phyloP scores from a whole-genome alignment of 2,329 filamentous ascomycete species.

The Fusarium sp. region DNA sequence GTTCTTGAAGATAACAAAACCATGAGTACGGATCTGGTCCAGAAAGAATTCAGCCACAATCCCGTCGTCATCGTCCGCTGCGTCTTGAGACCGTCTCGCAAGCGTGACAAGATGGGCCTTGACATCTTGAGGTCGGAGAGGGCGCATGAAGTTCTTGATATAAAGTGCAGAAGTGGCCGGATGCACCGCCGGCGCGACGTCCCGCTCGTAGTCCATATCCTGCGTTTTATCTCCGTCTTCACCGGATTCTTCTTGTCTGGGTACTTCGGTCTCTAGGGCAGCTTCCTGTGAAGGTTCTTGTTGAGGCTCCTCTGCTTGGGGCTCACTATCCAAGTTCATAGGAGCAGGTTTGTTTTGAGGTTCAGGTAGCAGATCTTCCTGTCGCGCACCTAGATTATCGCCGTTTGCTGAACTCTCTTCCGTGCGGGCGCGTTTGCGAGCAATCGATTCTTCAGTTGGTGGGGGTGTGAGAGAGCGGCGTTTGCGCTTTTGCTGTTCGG shows the following conservation, averaged over 20 bases:
- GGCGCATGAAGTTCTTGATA: conserved; percentile 90
- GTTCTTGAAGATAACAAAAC: conserved; percentile 78
- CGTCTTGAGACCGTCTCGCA: conserved; percentile 66
- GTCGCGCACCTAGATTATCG: conserved; percentile 8
- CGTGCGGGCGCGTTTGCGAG: conserved; percentile 65
- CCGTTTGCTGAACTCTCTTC: conserved; percentile 42
- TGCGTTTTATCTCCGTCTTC: conserved; percentile 28
- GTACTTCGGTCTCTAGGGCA: background rate
- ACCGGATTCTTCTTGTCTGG: background rate
- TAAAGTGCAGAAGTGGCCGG: conserved; percentile 82
- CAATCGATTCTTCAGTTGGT: conserved; percentile 62
- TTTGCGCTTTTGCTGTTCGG: conserved; percentile 69
- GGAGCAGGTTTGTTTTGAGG: conserved; percentile 12
- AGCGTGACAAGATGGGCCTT: conserved; percentile 75
- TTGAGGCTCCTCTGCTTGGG: conserved; percentile 4
- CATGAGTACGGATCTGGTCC: conserved; percentile 88
- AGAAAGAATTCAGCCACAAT: conserved; percentile 77
- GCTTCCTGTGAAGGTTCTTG: background rate
- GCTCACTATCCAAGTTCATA: conserved; percentile 26
- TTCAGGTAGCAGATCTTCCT: conserved; percentile 20
- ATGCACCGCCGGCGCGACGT: conserved; percentile 70
- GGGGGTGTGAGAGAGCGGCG: conserved; percentile 72
- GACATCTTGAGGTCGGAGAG: conserved; percentile 75
- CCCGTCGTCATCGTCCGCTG: conserved; percentile 64
- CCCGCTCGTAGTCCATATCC: conserved; percentile 49